Base-by-base conservation (phyloP, 2,329 filamentous ascomycete species). In the Venturia nashicola region DNA sequence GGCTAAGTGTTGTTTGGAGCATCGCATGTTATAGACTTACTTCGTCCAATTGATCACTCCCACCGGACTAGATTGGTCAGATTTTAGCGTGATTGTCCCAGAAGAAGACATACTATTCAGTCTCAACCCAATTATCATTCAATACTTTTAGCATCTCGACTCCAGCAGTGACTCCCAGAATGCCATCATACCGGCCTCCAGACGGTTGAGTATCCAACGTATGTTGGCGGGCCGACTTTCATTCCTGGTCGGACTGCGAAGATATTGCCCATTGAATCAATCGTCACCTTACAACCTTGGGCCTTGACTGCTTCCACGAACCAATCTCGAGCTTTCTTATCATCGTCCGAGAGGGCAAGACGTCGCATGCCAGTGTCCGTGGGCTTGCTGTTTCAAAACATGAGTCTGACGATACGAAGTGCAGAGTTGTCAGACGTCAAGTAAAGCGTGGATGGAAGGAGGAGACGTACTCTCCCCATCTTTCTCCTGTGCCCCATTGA, bases 11-110 rank as follows among this genome's bases (percentile, higher is more conserved):
- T 57, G 51, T 34, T 57, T 11, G 16, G 44, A 8, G 3, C 11
- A n/a, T 44, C 8, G 20, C 23, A 57, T 14, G 32, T 20, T n/a
- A 48, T 57, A 27, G 34, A 65, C 74, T 66, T 69, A 83, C 80
- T 90, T 90, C 2, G 87, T 91, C 87, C 87, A 90, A 70, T 91
- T 90, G 2, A 92, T 84, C 0, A 91, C 83, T 0, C 88, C 89
- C 0, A 92, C 80, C 1, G 86, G 86, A 46, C 51, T 57, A 57
- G 27, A 14, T 18, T 3, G 18, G 18, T 57, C 32, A 57, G 51
- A n/a, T 3, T 36, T 14, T 16, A 18, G n/a, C 8, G 1, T n/a
- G 51, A 8, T 9, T 11, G 1, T 3, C 6, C 3, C 16, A n/a
- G 32, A 6, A 36, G 14, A 9, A 18, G 51, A 57, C 51, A 34